Percentiles rank a stretch among this genome's conserved stretches.
Conservation (phyloP, 352 stramenopile species). For the Pythium plurisporium region DNA sequence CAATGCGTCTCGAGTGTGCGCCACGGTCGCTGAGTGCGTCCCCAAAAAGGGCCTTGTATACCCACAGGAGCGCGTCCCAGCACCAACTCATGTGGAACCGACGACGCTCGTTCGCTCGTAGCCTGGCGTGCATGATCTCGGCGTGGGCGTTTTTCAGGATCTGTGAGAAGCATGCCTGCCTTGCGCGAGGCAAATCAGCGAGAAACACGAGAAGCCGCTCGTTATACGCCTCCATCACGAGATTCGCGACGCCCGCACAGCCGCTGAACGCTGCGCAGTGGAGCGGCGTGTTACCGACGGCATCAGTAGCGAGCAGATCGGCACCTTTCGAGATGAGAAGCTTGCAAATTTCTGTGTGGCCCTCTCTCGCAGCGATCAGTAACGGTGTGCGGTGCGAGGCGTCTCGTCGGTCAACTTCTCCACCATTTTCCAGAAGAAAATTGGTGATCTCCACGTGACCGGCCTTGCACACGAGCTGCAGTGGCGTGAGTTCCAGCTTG, state of each 20-base stretch:
- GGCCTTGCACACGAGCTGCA: constrained; percentile 55
- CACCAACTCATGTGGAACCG: constrained; percentile 64
- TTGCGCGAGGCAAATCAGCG: constrained; percentile 29
- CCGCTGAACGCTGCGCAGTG: constrained; percentile 66
- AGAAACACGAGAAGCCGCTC: constrained; percentile 44
- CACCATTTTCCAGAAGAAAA: constrained; percentile 46
- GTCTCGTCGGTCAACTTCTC: constrained; percentile 40
- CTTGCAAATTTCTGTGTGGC: constrained; percentile 43
- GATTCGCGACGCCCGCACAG: constrained; percentile 28
- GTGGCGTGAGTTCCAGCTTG: constrained; percentile 34
- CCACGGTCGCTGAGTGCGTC: too few species aligned
- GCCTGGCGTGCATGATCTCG: constrained; percentile 46
- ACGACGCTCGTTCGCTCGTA: constrained; percentile 58
- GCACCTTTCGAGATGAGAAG: constrained; percentile 39
- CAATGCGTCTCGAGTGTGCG: constrained; percentile 26
- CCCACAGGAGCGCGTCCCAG: constrained; percentile 43
- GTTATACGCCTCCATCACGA: constrained; percentile 47
- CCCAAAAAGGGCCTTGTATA: constrained; percentile 37
- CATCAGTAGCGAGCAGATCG: constrained; percentile 47
- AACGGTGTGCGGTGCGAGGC: constrained; percentile 52
- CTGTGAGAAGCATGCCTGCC: constrained; percentile 28
- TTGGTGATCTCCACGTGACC: constrained; percentile 36
- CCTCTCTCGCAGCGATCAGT: constrained; percentile 50
- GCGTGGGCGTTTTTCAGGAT: constrained; percentile 40
- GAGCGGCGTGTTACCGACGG: constrained; percentile 60